phyloP scores from a whole-genome alignment of 352 stramenopile genomes.

The Globisporangium paddicum region DNA sequence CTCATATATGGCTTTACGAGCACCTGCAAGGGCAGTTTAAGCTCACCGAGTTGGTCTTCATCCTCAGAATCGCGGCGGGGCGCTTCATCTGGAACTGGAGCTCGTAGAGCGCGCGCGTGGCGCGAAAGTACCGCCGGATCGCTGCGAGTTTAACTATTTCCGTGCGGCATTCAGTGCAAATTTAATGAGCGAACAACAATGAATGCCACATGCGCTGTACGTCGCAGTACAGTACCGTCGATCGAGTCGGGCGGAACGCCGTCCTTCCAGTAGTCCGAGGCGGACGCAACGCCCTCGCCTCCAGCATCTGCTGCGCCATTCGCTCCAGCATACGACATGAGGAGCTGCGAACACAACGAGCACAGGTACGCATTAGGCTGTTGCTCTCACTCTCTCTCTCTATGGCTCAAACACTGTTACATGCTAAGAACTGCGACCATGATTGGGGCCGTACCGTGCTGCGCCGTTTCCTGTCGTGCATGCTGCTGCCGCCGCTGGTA shows the following conservation, averaged over 20 bases:
- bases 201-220: too few species aligned
- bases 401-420: not conserved
- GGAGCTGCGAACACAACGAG: not conserved
- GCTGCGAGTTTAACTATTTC: conserved; percentile 53
- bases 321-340: not conserved
- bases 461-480: conserved; percentile 13
- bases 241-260: conserved; percentile 8
- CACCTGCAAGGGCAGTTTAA: not conserved
- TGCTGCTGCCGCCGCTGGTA: not conserved
- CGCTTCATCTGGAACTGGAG: conserved; percentile 73
- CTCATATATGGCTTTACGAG: not conserved
- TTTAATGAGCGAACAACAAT: too few species aligned
- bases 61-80: conserved; percentile 65
- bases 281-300: not conserved
- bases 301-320: not conserved
- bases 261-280: conserved; percentile 12
- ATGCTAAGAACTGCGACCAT: not conserved
- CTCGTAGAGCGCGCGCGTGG: conserved; percentile 61
- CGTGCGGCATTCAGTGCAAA: too few species aligned
- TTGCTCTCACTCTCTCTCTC: not conserved
- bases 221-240: too few species aligned
- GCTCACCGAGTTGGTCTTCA: conserved; percentile 55
- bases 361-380: not conserved
- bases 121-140: conserved; percentile 51
- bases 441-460: not conserved